Evolutionary conservation across 1,284 basidiomycete genomes (phyloP).

Genomic region (Fomitiporia mediterranea): DNA sequence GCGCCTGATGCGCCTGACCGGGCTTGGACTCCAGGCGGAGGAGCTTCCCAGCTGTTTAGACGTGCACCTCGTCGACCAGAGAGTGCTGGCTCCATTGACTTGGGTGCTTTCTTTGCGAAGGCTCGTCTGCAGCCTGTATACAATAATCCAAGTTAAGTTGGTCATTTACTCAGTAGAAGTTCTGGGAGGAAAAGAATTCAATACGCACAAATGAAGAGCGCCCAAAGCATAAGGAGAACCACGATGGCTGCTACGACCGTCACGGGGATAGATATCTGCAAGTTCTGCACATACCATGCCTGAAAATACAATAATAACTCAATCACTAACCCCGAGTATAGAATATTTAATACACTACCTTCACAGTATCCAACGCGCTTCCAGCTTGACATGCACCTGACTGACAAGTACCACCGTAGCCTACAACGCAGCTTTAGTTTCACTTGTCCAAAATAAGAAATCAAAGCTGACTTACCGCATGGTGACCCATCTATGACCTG

Average conservation of each 20-base stretch:
- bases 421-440: constrained; percentile 29
- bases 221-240: constrained; percentile 48
- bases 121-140: constrained; percentile 11
- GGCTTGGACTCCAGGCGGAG: neutral
- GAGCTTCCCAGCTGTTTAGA: constrained; percentile 12
- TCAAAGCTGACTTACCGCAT: constrained; percentile 52
- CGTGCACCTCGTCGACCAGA: constrained; percentile 6
- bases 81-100: constrained; percentile 14
- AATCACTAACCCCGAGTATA: constrained; percentile 1
- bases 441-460: constrained; percentile 2
- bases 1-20: neutral
- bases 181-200: neutral
- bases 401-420: constrained; percentile 69
- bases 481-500: constrained; percentile 81
- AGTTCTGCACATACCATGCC: constrained; percentile 73
- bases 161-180: neutral
- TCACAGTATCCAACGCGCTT: constrained; percentile 57
- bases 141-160: neutral
- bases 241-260: constrained; percentile 68
- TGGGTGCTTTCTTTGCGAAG: neutral
- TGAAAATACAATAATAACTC: constrained; percentile 24
- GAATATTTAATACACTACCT: constrained; percentile 36
- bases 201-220: constrained; percentile 28
- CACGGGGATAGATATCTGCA: constrained; percentile 78
- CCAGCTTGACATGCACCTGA: constrained; percentile 64